Percentiles rank a stretch among this genome's conserved stretches.
Evolutionary conservation across 768 basidiomycete genomes (phyloP).

Genomic region (Termitomyces eurrhizus): DNA sequence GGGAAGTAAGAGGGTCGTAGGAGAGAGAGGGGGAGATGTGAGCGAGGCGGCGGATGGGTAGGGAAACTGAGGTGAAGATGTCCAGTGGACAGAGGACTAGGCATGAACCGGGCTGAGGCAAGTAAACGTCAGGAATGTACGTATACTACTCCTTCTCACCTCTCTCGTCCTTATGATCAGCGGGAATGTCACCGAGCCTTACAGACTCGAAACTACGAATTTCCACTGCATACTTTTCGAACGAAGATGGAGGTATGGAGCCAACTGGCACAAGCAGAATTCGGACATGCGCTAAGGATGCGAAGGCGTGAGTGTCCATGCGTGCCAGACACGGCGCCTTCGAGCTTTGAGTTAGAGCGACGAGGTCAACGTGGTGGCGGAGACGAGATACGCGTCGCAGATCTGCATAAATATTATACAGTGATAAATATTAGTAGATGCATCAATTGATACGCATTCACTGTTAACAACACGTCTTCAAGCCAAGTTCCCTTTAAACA

Average conservation of each 20-base stretch:
- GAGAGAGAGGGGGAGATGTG: conserved; percentile 65
- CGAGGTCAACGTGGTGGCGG: not conserved
- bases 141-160: conserved; percentile 37
- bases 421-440: not conserved
- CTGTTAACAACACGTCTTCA: conserved; percentile 6
- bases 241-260: conserved; percentile 60
- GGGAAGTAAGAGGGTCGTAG: conserved; percentile 81
- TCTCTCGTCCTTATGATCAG: conserved; percentile 72
- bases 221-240: conserved; percentile 70
- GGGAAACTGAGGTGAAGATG: conserved; percentile 78
- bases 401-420: not conserved
- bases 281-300: conserved; percentile 80
- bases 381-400: conserved; percentile 1
- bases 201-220: conserved; percentile 72
- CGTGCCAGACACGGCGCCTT: conserved; percentile 12
- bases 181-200: conserved; percentile 78
- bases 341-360: conserved; percentile 1
- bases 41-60: conserved; percentile 67
- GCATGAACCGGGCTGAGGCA: conserved; percentile 77
- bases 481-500: conserved; percentile 1
- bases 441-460: not conserved
- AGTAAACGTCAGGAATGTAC: conserved; percentile 6
- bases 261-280: conserved; percentile 88
- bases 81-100: conserved; percentile 69
- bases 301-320: conserved; percentile 74